Conservation (phyloP, 2,329 filamentous ascomycete genomes). For the Lomentospora prolificans region DNA sequence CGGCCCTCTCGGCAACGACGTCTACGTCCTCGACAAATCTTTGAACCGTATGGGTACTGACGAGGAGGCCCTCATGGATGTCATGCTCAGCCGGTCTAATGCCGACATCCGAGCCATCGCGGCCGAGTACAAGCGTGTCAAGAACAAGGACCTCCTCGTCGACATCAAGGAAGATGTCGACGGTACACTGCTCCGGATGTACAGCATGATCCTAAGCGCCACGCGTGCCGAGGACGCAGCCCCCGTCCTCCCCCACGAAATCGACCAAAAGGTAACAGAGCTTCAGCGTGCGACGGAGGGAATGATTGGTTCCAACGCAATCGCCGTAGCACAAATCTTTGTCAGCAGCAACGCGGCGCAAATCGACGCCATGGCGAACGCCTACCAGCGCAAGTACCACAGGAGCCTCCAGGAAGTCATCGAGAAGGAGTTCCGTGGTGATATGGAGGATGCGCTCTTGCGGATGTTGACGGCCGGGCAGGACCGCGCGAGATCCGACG, state of each 20-base stretch:
- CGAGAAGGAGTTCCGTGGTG: slow-evolving; percentile 24
- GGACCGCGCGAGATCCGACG: slow-evolving; percentile 18
- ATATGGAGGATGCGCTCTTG: slow-evolving; percentile 23
- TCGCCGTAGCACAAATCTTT: slow-evolving; percentile 23
- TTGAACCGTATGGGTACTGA: slow-evolving; percentile 22
- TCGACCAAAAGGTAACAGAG: slow-evolving; percentile 23
- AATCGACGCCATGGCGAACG: slow-evolving; percentile 19
- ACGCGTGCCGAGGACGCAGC: slow-evolving; percentile 19
- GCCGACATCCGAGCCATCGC: slow-evolving; percentile 24
- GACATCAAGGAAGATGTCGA: slow-evolving; percentile 24
- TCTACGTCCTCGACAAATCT: slow-evolving; percentile 19
- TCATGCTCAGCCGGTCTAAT: slow-evolving; percentile 25
- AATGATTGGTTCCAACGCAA: slow-evolving; percentile 18
- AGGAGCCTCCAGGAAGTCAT: slow-evolving; percentile 22
- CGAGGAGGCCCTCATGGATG: slow-evolving; percentile 23
- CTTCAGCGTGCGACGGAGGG: slow-evolving; percentile 24
- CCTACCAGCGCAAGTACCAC: slow-evolving; percentile 23
- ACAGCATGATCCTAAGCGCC: slow-evolving; percentile 22
- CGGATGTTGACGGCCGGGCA: slow-evolving; percentile 18
- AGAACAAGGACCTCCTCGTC: slow-evolving; percentile 19
- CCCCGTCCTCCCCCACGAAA: slow-evolving; percentile 17
- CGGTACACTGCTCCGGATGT: slow-evolving; percentile 20
- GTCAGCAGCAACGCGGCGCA: slow-evolving; percentile 21
- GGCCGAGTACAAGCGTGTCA: slow-evolving; percentile 19
- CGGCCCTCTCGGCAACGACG: slow-evolving; percentile 24